A percentile compares a stretch with the other conserved stretches of the same genome.
phyloP scores from a whole-genome alignment of 805 yeast genomes.

The Myxozyma sirexii region DNA sequence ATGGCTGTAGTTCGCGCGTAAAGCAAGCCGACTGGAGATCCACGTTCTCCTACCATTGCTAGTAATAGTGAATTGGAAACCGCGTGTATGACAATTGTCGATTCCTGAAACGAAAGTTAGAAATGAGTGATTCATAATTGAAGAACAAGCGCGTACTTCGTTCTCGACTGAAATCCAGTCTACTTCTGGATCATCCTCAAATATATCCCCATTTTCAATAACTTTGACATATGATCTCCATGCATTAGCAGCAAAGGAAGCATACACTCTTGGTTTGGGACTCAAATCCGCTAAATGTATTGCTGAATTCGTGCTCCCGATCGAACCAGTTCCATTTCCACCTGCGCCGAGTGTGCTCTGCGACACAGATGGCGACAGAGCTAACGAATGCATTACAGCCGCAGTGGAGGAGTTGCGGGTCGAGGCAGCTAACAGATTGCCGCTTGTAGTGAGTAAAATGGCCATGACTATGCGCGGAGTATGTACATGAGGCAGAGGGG shows the following conservation, averaged over 20 bases:
- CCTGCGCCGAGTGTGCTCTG: constrained; percentile 9
- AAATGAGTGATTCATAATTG: constrained; percentile 5
- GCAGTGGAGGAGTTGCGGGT: constrained; percentile 4
- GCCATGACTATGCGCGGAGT: constrained; percentile 32
- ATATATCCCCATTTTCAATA: background rate
- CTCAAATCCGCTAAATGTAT: constrained; percentile 26
- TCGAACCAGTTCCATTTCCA: constrained; percentile 1
- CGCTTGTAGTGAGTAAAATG: constrained; percentile 18
- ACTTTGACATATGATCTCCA: constrained; percentile 30
- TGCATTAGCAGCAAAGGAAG: constrained; percentile 32
- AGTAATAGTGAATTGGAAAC: constrained; percentile 28
- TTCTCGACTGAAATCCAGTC: constrained; percentile 39
- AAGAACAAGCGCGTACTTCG: constrained; percentile 26
- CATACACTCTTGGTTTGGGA: constrained; percentile 35
- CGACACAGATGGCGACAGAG: constrained; percentile 31
- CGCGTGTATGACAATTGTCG: constrained; percentile 21
- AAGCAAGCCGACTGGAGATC: constrained; percentile 38
- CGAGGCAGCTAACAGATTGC: constrained; percentile 27
- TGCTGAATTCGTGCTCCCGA: constrained; percentile 1
- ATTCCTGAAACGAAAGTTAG: constrained; percentile 25
- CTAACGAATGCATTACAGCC: constrained; percentile 10
- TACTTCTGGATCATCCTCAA: constrained; percentile 7
- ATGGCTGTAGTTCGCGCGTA: constrained; percentile 36
- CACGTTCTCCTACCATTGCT: constrained; percentile 39
- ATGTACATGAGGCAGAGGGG: constrained; percentile 12